Evolutionary conservation across 2,329 filamentous ascomycete species (phyloP).

Genomic region (Diaporthe citri): DNA sequence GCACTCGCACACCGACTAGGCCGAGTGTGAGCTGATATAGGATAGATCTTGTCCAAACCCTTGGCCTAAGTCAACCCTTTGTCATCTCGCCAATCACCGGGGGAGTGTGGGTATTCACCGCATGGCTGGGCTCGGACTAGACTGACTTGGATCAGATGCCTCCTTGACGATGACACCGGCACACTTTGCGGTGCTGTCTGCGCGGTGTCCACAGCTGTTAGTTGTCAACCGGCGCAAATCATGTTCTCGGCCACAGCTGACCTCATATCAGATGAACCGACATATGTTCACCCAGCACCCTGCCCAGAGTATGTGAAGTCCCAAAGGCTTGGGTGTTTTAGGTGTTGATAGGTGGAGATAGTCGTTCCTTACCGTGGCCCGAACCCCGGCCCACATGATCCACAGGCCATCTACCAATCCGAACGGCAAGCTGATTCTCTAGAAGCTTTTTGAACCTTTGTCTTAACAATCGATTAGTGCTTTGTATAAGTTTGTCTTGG

Average conservation of each 20-base stretch:
- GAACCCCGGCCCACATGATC: background rate
- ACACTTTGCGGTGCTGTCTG: background rate
- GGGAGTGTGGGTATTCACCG: background rate
- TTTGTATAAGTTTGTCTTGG: background rate
- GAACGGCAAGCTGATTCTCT: background rate
- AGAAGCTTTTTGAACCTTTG: accelerated
- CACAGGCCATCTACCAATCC: background rate
- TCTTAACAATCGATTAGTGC: background rate
- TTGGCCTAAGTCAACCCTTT: background rate
- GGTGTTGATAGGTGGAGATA: background rate
- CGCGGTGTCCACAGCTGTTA: background rate
- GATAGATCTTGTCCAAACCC: background rate
- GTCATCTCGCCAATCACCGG: background rate
- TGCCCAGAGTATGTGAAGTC: background rate
- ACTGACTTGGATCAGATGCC: background rate
- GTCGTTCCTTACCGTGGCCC: background rate
- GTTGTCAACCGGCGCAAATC: too few species aligned
- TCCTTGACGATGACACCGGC: background rate
- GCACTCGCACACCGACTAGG: background rate
- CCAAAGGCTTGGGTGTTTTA: too few species aligned
- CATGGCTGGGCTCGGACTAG: too few species aligned
- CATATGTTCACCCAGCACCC: background rate
- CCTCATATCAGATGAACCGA: background rate
- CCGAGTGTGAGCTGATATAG: background rate
- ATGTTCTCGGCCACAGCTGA: background rate